Percentiles rank a stretch among this genome's conserved stretches.
phyloP scores from a whole-genome alignment of 305 asterid species.

The Fraxinus albicans region DNA sequence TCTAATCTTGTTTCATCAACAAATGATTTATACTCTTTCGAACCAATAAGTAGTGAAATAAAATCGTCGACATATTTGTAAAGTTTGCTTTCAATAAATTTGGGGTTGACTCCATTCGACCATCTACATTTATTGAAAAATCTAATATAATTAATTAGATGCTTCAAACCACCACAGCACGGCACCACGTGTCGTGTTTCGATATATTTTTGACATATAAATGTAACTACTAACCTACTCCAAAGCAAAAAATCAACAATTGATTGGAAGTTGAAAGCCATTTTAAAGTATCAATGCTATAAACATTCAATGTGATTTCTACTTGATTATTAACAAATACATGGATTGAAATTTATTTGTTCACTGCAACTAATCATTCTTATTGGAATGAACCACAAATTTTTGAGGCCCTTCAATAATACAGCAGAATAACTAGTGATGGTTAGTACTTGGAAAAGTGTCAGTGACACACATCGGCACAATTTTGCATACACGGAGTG shows the following conservation, averaged over 20 bases:
- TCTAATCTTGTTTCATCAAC: neutral
- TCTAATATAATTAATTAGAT: neutral
- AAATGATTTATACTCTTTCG: neutral
- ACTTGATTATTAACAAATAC: neutral
- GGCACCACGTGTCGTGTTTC: neutral
- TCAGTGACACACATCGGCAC: neutral
- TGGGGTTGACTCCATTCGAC: neutral
- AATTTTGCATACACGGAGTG: neutral
- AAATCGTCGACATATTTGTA: too few relatives aligned
- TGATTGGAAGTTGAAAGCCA: neutral
- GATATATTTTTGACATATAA: too few relatives aligned
- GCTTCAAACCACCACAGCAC: neutral
- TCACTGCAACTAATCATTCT: constrained; percentile 11
- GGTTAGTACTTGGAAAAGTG: neutral
- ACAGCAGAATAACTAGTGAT: neutral
- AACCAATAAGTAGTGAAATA: neutral
- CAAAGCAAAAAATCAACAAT: neutral
- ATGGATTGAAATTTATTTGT: constrained; percentile 23
- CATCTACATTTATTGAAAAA: neutral
- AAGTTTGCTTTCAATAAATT: neutral
- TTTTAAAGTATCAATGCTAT: constrained; percentile 1
- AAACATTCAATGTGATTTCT: neutral
- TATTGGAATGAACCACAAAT: constrained; percentile 18
- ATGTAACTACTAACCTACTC: neutral
- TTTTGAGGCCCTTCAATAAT: constrained; percentile 22